Evolutionary conservation across 2,329 filamentous ascomycete species (phyloP), one percentile per base, ranked within the genome.

Genomic region (Salinomyces thailandicus): DNA sequence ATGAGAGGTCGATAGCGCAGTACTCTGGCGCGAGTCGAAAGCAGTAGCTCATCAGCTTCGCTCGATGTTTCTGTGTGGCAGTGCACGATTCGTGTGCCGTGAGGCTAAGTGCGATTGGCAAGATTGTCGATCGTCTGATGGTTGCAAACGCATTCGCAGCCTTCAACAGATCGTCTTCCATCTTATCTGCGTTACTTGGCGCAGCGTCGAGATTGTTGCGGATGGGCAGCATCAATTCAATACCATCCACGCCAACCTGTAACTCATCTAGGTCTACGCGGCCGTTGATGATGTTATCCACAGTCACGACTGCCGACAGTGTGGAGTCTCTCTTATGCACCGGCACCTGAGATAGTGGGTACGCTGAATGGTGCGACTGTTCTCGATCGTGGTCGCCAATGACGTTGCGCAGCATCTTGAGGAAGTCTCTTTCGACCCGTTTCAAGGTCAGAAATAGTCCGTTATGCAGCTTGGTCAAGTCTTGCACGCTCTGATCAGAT

Each of bases 361-460:
- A 81, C 1, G 76, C 73, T 2, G 74, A 74, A 43, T 79, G 73
- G 39, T 76, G 66, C 14, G 74, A 72, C 0, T 71, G 69, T 20
- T 45, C 44, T n/a, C 75, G 68, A 5, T 69, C 61, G 3, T 68
- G 66, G 13, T 63, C 60, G 1, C 72, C 62, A 3, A 74, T 72
- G 17, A 79, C 66, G 16, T 79, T 65, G 1, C 75, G 74, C 6
- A 84, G 61, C 38, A 84, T 81, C 37, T 77, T 78, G 26, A 83
- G 63, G 41, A 84, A 82, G 41, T 82, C 78, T 31, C 75, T 66
- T 54, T 84, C 79, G 3, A 77, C 72, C 32, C 75, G 66, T 51
- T 84, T 84, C 5, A 84, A 58, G 0, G 77, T 78, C 12, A 84
- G 58, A 45, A 80, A 81, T 0, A 76, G 74, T 2, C 74, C 71